Percentiles rank a stretch among this genome's conserved stretches.
These are phyloP conservation scores for Alternaria arborescens DNA, from an alignment of 2,329 filamentous ascomycete genomes.

Conservation along the genomic window DNA sequence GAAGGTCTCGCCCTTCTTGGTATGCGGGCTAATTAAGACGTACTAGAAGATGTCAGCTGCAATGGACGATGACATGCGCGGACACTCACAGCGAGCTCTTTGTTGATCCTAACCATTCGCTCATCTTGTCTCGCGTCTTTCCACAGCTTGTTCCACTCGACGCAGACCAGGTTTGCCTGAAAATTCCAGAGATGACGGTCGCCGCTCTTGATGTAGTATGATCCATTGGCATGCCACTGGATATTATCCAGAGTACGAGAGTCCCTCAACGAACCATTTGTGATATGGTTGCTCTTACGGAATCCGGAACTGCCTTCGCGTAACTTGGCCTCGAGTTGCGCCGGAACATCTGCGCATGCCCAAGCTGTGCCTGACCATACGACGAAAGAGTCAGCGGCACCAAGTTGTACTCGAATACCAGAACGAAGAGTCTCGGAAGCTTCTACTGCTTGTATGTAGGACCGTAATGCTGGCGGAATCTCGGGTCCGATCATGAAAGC, in stretches of 20 bases:
- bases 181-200: conserved; percentile 23
- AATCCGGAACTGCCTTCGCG: conserved; percentile 13
- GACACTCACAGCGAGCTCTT: conserved; percentile 32
- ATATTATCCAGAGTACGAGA: conserved; percentile 13
- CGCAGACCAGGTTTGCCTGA: conserved; percentile 6
- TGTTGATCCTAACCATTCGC: conserved; percentile 3
- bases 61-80: background rate
- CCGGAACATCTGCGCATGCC: conserved; percentile 28
- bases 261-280: conserved; percentile 20
- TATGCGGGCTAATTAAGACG: conserved; percentile 32
- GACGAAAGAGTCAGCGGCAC: conserved; percentile 33
- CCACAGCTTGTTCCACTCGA: conserved; percentile 35
- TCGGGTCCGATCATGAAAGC: conserved; percentile 18
- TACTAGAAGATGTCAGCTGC: conserved; percentile 28
- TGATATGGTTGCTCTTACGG: conserved; percentile 4
- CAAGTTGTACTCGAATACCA: conserved; percentile 36
- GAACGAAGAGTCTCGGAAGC: background rate
- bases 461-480: conserved; percentile 16
- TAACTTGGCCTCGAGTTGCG: conserved; percentile 12
- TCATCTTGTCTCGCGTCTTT: background rate
- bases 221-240: conserved; percentile 35
- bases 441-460: conserved; percentile 17
- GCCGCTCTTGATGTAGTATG: conserved; percentile 27
- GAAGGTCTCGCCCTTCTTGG: conserved; percentile 30
- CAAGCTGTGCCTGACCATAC: conserved; percentile 32